These are phyloP conservation scores for Calocybe gangraenosa DNA, from an alignment of 768 basidiomycete genomes.

Conservation along the genomic window DNA sequence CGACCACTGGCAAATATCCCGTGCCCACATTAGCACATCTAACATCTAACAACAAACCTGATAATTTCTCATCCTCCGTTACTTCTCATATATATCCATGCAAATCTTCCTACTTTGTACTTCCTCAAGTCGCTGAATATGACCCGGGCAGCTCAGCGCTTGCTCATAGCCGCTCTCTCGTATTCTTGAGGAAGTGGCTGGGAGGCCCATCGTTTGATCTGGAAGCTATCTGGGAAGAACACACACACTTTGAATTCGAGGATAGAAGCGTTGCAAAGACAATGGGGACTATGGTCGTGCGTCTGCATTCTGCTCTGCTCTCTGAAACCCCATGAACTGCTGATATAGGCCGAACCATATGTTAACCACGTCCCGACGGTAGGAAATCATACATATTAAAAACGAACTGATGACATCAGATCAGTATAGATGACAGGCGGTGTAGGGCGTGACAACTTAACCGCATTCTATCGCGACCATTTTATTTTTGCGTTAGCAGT, in stretches of 20 bases:
- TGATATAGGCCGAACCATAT: slow-evolving; percentile 47
- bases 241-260: slow-evolving; percentile 52
- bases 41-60: slow-evolving; percentile 20
- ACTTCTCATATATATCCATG: slow-evolving; percentile 21
- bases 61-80: slow-evolving; percentile 17
- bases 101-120: slow-evolving; percentile 36
- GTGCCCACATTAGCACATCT: slow-evolving; percentile 36
- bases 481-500: slow-evolving; percentile 47
- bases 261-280: slow-evolving; percentile 46
- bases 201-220: slow-evolving; percentile 52
- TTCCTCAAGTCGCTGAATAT: slow-evolving; percentile 37
- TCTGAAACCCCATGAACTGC: background rate
- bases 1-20: slow-evolving; percentile 13
- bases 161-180: slow-evolving; percentile 42
- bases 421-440: slow-evolving; percentile 48
- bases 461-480: slow-evolving; percentile 52
- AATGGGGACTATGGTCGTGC: slow-evolving; percentile 54
- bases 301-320: slow-evolving; percentile 14
- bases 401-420: background rate
- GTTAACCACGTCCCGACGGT: slow-evolving; percentile 58
- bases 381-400: slow-evolving; percentile 7
- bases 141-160: slow-evolving; percentile 36
- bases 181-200: slow-evolving; percentile 39
- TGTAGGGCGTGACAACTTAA: slow-evolving; percentile 43
- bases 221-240: slow-evolving; percentile 60